Percentiles rank a stretch among this genome's conserved stretches.
These are phyloP conservation scores for Zopfia rhizophila DNA, from an alignment of 2,329 filamentous ascomycete genomes.

Conservation along the genomic window DNA sequence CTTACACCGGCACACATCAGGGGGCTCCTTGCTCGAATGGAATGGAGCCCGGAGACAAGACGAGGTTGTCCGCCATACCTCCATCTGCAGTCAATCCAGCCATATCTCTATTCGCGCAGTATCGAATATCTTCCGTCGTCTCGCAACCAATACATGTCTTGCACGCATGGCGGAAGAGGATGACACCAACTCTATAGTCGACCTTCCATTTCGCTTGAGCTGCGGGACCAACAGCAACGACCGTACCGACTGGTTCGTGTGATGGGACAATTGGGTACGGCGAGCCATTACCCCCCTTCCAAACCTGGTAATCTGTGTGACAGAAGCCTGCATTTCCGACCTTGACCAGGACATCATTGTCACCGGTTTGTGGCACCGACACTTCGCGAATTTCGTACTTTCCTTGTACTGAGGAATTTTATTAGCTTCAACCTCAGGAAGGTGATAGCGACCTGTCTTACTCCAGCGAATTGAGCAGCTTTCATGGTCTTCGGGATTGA, in stretches of 20 bases:
- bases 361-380: slow-evolving; percentile 18
- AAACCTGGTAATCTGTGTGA: slow-evolving; percentile 33
- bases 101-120: slow-evolving; percentile 29
- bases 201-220: slow-evolving; percentile 30
- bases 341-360: slow-evolving; percentile 24
- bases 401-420: slow-evolving; percentile 17
- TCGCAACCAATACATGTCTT: slow-evolving; percentile 13
- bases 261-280: slow-evolving; percentile 31
- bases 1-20: slow-evolving; percentile 40
- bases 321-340: slow-evolving; percentile 25
- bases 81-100: slow-evolving; percentile 32
- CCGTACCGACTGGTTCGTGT: slow-evolving; percentile 37
- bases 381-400: slow-evolving; percentile 17
- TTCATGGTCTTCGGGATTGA: slow-evolving; percentile 19
- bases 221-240: slow-evolving; percentile 32
- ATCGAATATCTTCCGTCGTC: slow-evolving; percentile 28
- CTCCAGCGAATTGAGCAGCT: slow-evolving; percentile 10
- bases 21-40: slow-evolving; percentile 34
- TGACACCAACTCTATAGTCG: slow-evolving; percentile 34
- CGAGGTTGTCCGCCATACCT: slow-evolving; percentile 26
- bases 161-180: slow-evolving; percentile 21
- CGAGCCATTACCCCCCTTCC: slow-evolving; percentile 21
- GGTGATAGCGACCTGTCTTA: background rate
- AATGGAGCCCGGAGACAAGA: slow-evolving; percentile 29
- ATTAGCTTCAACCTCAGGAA: slow-evolving; percentile 1